Conservation (phyloP, 2,329 filamentous ascomycete species). For the Amylocarpus encephaloides region DNA sequence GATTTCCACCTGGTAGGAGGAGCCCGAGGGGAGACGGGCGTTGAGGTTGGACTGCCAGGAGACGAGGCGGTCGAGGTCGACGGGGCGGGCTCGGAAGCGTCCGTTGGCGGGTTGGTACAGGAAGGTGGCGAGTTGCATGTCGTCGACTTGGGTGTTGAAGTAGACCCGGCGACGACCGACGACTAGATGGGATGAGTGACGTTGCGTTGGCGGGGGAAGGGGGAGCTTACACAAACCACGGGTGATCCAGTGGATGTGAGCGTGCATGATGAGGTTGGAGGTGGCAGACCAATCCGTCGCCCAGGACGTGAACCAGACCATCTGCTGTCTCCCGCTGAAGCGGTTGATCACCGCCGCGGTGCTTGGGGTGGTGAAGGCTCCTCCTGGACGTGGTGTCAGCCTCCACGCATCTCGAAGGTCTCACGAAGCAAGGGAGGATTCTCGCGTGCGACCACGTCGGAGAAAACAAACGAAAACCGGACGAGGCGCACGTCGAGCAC, state of each 20-base stretch:
- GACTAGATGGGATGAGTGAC: background rate
- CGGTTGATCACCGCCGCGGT: constrained; percentile 55
- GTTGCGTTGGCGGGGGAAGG: background rate
- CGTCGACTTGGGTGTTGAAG: constrained; percentile 35
- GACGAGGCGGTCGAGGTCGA: constrained; percentile 39
- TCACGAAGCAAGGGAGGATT: too few relatives aligned
- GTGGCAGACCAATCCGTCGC: constrained; percentile 35
- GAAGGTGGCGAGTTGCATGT: constrained; percentile 47
- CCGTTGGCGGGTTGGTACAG: constrained; percentile 36
- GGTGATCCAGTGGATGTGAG: constrained; percentile 18
- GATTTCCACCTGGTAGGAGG: constrained; percentile 45
- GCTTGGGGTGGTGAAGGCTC: constrained; percentile 35
- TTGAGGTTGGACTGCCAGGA: constrained; percentile 37
- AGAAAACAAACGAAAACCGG: too few relatives aligned
- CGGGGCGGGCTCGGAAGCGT: constrained; percentile 41
- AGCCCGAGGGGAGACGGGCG: constrained; percentile 41
- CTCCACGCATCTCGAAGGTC: too few relatives aligned
- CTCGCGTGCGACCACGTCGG: too few relatives aligned
- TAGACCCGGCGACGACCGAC: background rate
- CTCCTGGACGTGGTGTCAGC: constrained; percentile 12
- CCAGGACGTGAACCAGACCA: constrained; percentile 53
- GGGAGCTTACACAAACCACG: constrained; percentile 9
- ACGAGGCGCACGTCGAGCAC: too few relatives aligned
- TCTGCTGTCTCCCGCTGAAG: constrained; percentile 45
- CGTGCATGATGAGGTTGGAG: constrained; percentile 14